These are phyloP conservation scores for Neopestalotiopsis sp. DNA, from an alignment of 2,329 filamentous ascomycete species.

Conservation along the genomic window DNA sequence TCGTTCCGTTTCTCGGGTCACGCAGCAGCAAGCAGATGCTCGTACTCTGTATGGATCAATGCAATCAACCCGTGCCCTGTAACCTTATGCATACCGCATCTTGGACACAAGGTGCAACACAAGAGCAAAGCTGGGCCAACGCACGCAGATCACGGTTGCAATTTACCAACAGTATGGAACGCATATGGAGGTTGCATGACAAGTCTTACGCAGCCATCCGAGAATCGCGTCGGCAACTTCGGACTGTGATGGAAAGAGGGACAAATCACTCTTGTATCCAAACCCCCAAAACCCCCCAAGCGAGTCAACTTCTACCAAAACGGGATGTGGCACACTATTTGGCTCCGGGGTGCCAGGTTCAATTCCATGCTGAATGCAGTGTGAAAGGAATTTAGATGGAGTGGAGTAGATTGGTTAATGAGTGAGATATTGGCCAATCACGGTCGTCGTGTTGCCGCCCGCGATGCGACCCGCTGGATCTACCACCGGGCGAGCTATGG, in stretches of 20 bases:
- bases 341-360: background rate
- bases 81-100: background rate
- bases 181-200: conserved; percentile 5
- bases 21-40: background rate
- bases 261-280: background rate
- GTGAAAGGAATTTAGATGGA: conserved; percentile 12
- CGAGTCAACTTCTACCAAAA: background rate
- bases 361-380: conserved; percentile 11
- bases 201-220: background rate
- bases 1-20: background rate
- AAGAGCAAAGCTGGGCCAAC: background rate
- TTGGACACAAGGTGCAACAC: background rate
- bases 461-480: conserved; percentile 8
- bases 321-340: conserved; percentile 1
- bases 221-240: conserved; percentile 1
- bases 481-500: background rate
- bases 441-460: conserved; percentile 5
- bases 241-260: background rate
- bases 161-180: conserved; percentile 10
- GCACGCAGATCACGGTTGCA: background rate
- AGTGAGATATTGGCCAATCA: conserved; percentile 8
- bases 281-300: too few species aligned
- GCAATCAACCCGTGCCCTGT: background rate
- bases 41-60: background rate
- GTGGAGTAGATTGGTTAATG: conserved; percentile 3